A percentile compares a stretch with the other conserved stretches of the same genome.
Evolutionary conservation across 1,284 basidiomycete species (phyloP).

Genomic region (Ustilago cynodontis): DNA sequence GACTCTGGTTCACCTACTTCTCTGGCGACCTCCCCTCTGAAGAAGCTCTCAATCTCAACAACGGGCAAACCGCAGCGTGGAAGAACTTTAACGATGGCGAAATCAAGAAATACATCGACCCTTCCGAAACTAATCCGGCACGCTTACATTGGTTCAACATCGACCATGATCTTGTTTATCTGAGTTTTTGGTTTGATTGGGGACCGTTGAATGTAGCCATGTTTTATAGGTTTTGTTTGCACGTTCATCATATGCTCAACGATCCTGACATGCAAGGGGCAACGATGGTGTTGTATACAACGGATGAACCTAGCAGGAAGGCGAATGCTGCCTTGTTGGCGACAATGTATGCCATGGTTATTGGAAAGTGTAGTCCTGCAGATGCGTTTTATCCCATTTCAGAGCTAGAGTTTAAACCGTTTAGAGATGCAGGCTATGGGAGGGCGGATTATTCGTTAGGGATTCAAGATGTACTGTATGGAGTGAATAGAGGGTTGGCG

Average conservation of each 20-base stretch:
- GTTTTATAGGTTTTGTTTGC: constrained; percentile 83
- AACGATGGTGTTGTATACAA: constrained; percentile 89
- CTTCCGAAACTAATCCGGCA: constrained; percentile 29
- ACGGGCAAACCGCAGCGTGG: constrained; percentile 21
- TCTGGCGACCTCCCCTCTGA: constrained; percentile 27
- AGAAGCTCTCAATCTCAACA: constrained; percentile 42
- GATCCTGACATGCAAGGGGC: constrained; percentile 72
- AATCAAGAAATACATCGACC: constrained; percentile 38
- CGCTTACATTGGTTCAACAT: constrained; percentile 72
- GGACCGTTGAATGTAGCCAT: constrained; percentile 76
- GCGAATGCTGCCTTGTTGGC: constrained; percentile 93
- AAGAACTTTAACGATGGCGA: constrained; percentile 33
- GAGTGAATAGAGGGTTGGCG: constrained; percentile 92
- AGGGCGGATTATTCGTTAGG: constrained; percentile 91
- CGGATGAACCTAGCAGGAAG: constrained; percentile 84
- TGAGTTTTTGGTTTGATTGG: constrained; percentile 79
- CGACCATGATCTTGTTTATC: constrained; percentile 90
- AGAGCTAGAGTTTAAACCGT: constrained; percentile 82
- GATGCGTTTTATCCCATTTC: constrained; percentile 85
- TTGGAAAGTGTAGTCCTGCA: constrained; percentile 90
- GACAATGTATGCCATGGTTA: constrained; percentile 89
- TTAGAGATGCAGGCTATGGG: constrained; percentile 94
- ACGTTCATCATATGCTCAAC: constrained; percentile 73
- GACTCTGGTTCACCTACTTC: constrained; percentile 65
- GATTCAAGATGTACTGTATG: constrained; percentile 90